phyloP scores from a whole-genome alignment of 2,329 filamentous ascomycete species.

The Penicillium sp. region DNA sequence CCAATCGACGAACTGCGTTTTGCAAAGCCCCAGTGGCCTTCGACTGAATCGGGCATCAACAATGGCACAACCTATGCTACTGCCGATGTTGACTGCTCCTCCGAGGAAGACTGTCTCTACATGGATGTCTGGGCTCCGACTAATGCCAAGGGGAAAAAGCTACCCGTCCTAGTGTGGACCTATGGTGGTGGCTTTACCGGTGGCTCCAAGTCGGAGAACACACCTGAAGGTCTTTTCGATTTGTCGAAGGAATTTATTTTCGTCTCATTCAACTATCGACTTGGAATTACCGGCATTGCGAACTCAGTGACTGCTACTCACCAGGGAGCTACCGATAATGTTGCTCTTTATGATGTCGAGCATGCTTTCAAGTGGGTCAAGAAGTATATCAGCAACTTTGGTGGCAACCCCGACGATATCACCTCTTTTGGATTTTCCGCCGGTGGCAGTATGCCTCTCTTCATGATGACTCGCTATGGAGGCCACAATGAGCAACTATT shows the following conservation, averaged over 20 bases:
- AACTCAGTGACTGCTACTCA: constrained; percentile 20
- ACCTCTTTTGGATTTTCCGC: constrained; percentile 24
- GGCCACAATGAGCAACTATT: constrained; percentile 37
- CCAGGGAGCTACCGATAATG: constrained; percentile 31
- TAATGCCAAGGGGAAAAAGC: constrained; percentile 28
- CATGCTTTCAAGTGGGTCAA: constrained; percentile 23
- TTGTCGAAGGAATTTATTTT: constrained; percentile 36
- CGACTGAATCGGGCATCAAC: constrained; percentile 38
- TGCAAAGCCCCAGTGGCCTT: constrained; percentile 32
- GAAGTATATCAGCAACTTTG: constrained; percentile 23
- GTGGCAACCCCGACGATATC: constrained; percentile 22
- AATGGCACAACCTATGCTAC: constrained; percentile 34
- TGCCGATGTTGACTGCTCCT: constrained; percentile 38
- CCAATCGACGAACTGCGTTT: constrained; percentile 39
- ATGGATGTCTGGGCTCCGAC: constrained; percentile 27
- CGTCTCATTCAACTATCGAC: constrained; percentile 41
- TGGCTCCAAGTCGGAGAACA: constrained; percentile 36
- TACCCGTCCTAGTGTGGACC: constrained; percentile 36
- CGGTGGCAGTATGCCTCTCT: constrained; percentile 15
- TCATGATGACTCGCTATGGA: constrained; percentile 38
- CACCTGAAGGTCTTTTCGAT: constrained; percentile 39
- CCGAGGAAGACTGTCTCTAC: constrained; percentile 33
- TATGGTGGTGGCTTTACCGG: constrained; percentile 33
- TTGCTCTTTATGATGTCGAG: constrained; percentile 21
- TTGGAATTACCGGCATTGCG: constrained; percentile 16